A percentile compares a stretch with the other conserved stretches of the same genome.
Conservation (phyloP, 83 land plant genomes). For the Diphasiastrum complanatum region DNA sequence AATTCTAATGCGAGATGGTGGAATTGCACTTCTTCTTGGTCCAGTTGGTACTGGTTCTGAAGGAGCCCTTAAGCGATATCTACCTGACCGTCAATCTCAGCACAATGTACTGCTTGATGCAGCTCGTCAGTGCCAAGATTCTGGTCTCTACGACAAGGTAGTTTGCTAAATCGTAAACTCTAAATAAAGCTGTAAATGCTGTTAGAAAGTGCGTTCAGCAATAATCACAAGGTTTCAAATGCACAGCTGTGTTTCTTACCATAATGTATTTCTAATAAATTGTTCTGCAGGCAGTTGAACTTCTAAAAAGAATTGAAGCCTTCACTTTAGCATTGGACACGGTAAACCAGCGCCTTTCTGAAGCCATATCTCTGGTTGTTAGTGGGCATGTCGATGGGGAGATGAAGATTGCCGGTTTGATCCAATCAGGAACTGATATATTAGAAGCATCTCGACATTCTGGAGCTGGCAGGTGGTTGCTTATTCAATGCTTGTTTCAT, state of each 20-base stretch:
- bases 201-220: background rate
- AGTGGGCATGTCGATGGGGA: conserved; percentile 86
- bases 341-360: conserved; percentile 79
- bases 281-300: conserved; percentile 67
- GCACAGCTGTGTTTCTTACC: background rate
- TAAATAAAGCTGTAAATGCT: background rate
- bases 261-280: conserved; percentile 3
- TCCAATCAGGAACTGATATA: conserved; percentile 75
- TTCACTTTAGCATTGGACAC: conserved; percentile 78
- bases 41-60: conserved; percentile 80
- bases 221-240: background rate
- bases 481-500: background rate
- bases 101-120: conserved; percentile 79
- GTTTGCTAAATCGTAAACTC: background rate
- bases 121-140: conserved; percentile 80
- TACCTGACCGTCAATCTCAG: conserved; percentile 53
- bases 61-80: conserved; percentile 63
- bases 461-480: conserved; percentile 51
- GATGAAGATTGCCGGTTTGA: conserved; percentile 61
- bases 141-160: conserved; percentile 89
- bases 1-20: conserved; percentile 75
- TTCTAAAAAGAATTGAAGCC: conserved; percentile 82
- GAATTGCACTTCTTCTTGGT: conserved; percentile 79
- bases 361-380: conserved; percentile 65
- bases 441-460: conserved; percentile 58